These are phyloP conservation scores for Pleurotus ostreatus DNA, from an alignment of 768 basidiomycete genomes.

Conservation along the genomic window DNA sequence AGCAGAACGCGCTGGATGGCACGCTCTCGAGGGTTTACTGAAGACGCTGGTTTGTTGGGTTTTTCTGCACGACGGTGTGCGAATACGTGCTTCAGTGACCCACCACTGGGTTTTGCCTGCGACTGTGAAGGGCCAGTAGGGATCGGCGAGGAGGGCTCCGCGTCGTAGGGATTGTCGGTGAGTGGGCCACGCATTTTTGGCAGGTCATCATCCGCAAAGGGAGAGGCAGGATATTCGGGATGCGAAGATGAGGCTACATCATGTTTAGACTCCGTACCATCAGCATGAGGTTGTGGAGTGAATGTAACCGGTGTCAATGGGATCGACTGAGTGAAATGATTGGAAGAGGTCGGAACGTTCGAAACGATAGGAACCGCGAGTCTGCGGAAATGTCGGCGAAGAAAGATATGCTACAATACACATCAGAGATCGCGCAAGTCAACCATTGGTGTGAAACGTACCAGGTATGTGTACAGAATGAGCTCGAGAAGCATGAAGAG, in stretches of 20 bases:
- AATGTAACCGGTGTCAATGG: neutral
- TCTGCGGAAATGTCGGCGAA: slow-evolving; percentile 3
- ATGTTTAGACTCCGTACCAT: neutral
- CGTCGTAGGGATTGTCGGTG: neutral
- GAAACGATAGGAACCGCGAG: slow-evolving; percentile 4
- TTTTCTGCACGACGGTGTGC: neutral
- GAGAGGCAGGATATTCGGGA: neutral
- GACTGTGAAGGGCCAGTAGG: neutral
- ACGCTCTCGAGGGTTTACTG: neutral
- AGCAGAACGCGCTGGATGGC: slow-evolving; percentile 8
- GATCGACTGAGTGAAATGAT: neutral
- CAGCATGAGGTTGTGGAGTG: neutral
- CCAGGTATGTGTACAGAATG: slow-evolving; percentile 17
- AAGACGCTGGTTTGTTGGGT: neutral
- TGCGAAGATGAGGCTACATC: neutral
- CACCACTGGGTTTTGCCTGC: neutral
- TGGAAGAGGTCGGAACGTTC: slow-evolving; percentile 1
- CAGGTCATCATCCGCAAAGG: neutral
- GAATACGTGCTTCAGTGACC: neutral
- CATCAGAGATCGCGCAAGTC: neutral
- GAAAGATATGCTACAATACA: neutral
- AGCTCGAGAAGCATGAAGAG: slow-evolving; percentile 15
- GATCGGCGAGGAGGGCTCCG: neutral
- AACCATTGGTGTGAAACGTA: neutral
- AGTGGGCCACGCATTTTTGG: neutral